Evolutionary conservation across 768 basidiomycete species (phyloP).

Genomic region (Cyathus striatus): DNA sequence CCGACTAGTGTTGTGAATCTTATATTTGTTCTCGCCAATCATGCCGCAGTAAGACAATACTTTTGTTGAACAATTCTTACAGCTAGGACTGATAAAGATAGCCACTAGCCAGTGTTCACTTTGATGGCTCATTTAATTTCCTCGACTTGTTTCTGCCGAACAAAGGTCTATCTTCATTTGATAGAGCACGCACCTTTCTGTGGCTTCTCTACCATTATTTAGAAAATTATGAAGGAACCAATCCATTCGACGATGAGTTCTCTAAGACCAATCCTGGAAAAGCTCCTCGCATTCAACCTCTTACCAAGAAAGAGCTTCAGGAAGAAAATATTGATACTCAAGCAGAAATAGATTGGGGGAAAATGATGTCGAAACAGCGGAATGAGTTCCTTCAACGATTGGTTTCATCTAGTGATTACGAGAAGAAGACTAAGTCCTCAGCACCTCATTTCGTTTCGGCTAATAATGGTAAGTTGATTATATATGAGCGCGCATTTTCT

Average conservation of each 20-base stretch:
- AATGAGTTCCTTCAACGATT: slow-evolving; percentile 69
- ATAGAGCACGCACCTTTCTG: slow-evolving; percentile 75
- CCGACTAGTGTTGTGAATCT: slow-evolving; percentile 86
- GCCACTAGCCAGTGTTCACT: slow-evolving; percentile 65
- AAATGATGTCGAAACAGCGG: slow-evolving; percentile 65
- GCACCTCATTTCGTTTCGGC: slow-evolving; percentile 44
- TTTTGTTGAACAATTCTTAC: not conserved
- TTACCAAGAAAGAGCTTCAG: slow-evolving; percentile 49
- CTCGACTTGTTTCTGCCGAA: slow-evolving; percentile 79
- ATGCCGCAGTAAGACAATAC: slow-evolving; percentile 56
- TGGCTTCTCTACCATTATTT: slow-evolving; percentile 84
- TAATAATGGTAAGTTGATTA: slow-evolving; percentile 12
- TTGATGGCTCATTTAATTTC: slow-evolving; percentile 70
- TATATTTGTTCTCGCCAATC: slow-evolving; percentile 77
- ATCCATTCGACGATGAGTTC: slow-evolving; percentile 73
- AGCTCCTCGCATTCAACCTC: slow-evolving; percentile 53
- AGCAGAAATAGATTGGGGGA: slow-evolving; percentile 78
- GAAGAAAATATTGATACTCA: slow-evolving; percentile 74
- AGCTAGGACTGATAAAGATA: slow-evolving; percentile 16
- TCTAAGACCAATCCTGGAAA: slow-evolving; percentile 52
- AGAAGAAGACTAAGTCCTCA: slow-evolving; percentile 40
- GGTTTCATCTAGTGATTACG: slow-evolving; percentile 48
- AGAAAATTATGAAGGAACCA: slow-evolving; percentile 56
- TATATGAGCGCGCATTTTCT: too few relatives aligned
- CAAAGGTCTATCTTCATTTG: slow-evolving; percentile 61